Base-by-base conservation (phyloP, 225 moss, liverwort and hornwort genomes). In the Marchantia paleacea region DNA sequence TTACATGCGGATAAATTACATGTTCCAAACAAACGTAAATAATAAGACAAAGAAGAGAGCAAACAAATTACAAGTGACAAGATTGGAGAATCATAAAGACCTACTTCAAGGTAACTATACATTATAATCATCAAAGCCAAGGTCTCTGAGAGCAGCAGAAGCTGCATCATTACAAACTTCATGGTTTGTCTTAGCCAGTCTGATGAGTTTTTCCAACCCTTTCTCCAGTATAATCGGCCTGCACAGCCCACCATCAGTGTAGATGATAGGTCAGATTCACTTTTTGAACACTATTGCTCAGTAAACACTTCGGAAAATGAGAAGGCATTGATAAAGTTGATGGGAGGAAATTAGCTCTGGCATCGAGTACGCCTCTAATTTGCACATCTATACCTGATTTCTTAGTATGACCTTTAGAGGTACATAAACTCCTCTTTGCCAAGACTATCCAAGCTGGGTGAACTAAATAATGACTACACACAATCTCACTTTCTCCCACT, bases 101-200 rank as follows among this genome's bases (percentile, higher is more conserved):
- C 8, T 60, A 11, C 39, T 20, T 60, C 28, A 6, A 26, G 14
- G 39, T 60, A 19, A 12, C 72, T 80, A 85, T 15, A 50, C n/a
- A 47, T 87, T 87, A 55, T 96, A 96, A 83, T 96, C 87, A 75
- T 96, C 94, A 79, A 96, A 92, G 55, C 94, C 96, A 53, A 96
- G 90, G 81, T 96, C 96, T 75, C 96, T 92, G 54, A 96, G 94
- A 69, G 96, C 96, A 88, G 96, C 96, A 60, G 96, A 94, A 55
- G 89, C 94, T 81, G 91, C 94, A 79, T 96, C 96, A 80, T 83
- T 85, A 71, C 96, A 94, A 55, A 84, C 80, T 64, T 76, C 84
- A 79, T 91, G 87, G 65, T 86, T 87, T 31, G 91, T 90, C 72
- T 96, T 96, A 8, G 96, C 91, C 79, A 83, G 85, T 80, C 92